Evolutionary conservation across 768 basidiomycete genomes (phyloP).

Genomic region (Rossbeevera mucosa): DNA sequence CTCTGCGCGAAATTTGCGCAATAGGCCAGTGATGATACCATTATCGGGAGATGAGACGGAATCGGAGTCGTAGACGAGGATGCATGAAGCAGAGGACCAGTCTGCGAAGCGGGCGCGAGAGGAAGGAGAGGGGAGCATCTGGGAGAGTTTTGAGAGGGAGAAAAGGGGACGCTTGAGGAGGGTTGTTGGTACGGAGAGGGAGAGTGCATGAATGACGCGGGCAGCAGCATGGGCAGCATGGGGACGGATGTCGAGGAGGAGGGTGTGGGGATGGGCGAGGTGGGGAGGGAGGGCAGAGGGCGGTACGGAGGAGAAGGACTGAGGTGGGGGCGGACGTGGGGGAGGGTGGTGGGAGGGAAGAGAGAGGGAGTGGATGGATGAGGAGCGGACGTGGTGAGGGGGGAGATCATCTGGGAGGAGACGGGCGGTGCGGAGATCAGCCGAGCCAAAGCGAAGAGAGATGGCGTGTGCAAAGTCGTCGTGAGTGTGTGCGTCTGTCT

Average conservation of each 20-base stretch:
- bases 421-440: constrained; percentile 37
- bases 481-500: constrained; percentile 22
- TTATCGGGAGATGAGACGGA: constrained; percentile 54
- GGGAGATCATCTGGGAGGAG: constrained; percentile 26
- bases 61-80: constrained; percentile 87
- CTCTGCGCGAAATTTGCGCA: constrained; percentile 67
- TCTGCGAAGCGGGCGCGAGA: constrained; percentile 56
- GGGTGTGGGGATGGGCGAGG: constrained; percentile 36
- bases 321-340: neutral
- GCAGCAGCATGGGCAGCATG: constrained; percentile 67
- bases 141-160: constrained; percentile 68
- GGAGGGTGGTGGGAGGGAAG: constrained; percentile 6
- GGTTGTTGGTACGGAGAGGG: constrained; percentile 89
- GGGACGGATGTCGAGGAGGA: constrained; percentile 87
- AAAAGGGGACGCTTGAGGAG: constrained; percentile 89
- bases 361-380: constrained; percentile 1
- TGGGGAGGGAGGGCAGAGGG: constrained; percentile 30
- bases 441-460: constrained; percentile 38
- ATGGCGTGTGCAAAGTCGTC: constrained; percentile 55
- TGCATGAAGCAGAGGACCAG: constrained; percentile 55
- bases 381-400: constrained; percentile 22
- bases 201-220: constrained; percentile 66
- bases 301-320: constrained; percentile 19
- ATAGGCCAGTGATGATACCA: constrained; percentile 65
- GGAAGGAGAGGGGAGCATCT: constrained; percentile 68